Evolutionary conservation across 805 yeast species (phyloP).

Genomic region (Barnettozyma pratensis): DNA sequence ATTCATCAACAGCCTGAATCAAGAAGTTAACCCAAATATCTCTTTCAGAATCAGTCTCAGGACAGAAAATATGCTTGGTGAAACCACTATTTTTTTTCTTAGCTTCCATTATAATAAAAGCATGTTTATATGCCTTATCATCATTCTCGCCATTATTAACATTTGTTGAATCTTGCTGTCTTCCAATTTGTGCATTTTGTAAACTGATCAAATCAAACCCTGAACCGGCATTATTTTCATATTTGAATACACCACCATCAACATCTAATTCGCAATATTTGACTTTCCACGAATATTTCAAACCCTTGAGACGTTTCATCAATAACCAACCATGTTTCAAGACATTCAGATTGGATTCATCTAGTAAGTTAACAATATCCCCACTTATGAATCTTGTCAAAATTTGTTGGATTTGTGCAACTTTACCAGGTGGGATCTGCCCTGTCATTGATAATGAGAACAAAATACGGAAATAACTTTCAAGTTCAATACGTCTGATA

Average conservation of each 20-base stretch:
- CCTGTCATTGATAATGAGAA: constrained; percentile 40
- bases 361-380: constrained; percentile 58
- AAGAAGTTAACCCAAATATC: constrained; percentile 62
- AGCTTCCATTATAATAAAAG: constrained; percentile 49
- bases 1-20: constrained; percentile 28
- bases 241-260: constrained; percentile 51
- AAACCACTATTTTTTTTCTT: constrained; percentile 26
- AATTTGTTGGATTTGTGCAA: background rate
- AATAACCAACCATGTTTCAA: constrained; percentile 61
- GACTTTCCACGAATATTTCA: constrained; percentile 62
- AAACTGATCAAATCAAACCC: constrained; percentile 47
- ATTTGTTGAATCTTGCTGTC: constrained; percentile 32
- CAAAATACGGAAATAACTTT: constrained; percentile 54
- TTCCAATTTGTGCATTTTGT: constrained; percentile 49
- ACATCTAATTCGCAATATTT: constrained; percentile 53
- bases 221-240: constrained; percentile 52
- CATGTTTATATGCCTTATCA: constrained; percentile 43
- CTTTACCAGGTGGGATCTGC: constrained; percentile 44
- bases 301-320: constrained; percentile 53
- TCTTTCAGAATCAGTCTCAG: constrained; percentile 73
- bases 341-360: constrained; percentile 45
- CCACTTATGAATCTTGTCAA: constrained; percentile 64
- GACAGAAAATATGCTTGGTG: constrained; percentile 64
- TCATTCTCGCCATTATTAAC: constrained; percentile 13
- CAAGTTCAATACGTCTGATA: constrained; percentile 47